Evolutionary conservation across 2,329 filamentous ascomycete genomes (phyloP).

Genomic region (Allantophomopsis cytisporea): DNA sequence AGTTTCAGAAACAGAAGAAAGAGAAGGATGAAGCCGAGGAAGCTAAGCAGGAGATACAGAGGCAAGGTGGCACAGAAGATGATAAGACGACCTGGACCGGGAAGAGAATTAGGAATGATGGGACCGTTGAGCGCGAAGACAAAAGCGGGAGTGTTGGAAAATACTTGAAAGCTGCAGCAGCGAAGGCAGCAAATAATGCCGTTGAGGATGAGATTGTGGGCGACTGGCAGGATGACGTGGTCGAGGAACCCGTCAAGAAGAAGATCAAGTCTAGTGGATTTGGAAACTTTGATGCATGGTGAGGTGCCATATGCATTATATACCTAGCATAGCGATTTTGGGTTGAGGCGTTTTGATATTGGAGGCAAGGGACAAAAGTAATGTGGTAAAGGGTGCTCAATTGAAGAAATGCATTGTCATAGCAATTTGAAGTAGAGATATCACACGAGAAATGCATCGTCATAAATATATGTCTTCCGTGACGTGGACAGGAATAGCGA

Average conservation of each 20-base stretch:
- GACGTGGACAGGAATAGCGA: too few relatives aligned
- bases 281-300: slow-evolving; percentile 1
- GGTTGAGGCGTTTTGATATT: too few relatives aligned
- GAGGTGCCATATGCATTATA: too few relatives aligned
- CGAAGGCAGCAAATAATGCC: slow-evolving; percentile 22
- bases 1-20: slow-evolving; percentile 67
- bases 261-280: slow-evolving; percentile 31
- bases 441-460: too few relatives aligned
- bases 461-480: too few relatives aligned
- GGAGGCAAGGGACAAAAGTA: too few relatives aligned
- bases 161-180: slow-evolving; percentile 51
- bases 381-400: too few relatives aligned
- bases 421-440: too few relatives aligned
- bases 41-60: slow-evolving; percentile 45
- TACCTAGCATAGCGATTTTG: too few relatives aligned
- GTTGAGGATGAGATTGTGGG: slow-evolving; percentile 31
- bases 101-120: slow-evolving; percentile 66
- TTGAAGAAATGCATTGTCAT: too few relatives aligned
- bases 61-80: slow-evolving; percentile 65
- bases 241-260: slow-evolving; percentile 64
- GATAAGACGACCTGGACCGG: slow-evolving; percentile 93
- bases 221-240: slow-evolving; percentile 36
- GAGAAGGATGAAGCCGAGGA: slow-evolving; percentile 45
- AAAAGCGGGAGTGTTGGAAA: slow-evolving; percentile 50
- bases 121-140: slow-evolving; percentile 33